Base-by-base conservation (phyloP, 495 filamentous ascomycete species). In the Aspergillus bertholletiae region DNA sequence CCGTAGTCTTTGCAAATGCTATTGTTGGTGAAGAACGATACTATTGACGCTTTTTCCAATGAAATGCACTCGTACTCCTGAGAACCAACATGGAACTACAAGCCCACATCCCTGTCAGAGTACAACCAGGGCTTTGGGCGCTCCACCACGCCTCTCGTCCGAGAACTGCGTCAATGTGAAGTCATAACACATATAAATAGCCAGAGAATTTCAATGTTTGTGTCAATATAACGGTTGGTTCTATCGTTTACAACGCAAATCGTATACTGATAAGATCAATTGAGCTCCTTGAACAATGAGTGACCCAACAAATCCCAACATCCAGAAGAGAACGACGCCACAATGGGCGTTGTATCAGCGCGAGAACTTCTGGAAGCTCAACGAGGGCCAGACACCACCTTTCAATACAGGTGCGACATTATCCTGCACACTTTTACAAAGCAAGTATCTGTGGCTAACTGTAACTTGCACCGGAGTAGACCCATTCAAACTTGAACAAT, bases 311-410 rank as follows among this genome's bases (percentile, higher is more conserved):
- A 82, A 80, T 56, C 77, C 79, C 8, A 84, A 84, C 62, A 79
- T 83, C 55, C 54, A 74, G 34, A 69, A 75, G 23, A 68, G 84
- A 27, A 77, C 66, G 46, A 86, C 83, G 1, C 82, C 83, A 20
- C 80, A 85, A 73, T 86, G 77, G 74, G 78, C 62, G 5, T 70
- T 83, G 5, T 87, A 87, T 55, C 84, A 87, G 50, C 72, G 83
- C 3, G 81, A 86, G 59, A 76, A 82, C 44, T 84, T 86, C 57
- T 79, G 76, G 80, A 80, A 75, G 20, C 61, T 70, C 24, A 86
- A 86, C 46, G 73, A 80, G 13, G 80, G 76, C 46, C 69, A 82
- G 54, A 68, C 76, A 0, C 71, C 79, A 0, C 76, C 72, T 0
- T 87, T 88, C 61, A 85, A 81, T 57, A 87, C 81, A 44, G 61